Evolutionary conservation across 2,329 filamentous ascomycete species (phyloP).

Genomic region (Arthrocladium fulminans): DNA sequence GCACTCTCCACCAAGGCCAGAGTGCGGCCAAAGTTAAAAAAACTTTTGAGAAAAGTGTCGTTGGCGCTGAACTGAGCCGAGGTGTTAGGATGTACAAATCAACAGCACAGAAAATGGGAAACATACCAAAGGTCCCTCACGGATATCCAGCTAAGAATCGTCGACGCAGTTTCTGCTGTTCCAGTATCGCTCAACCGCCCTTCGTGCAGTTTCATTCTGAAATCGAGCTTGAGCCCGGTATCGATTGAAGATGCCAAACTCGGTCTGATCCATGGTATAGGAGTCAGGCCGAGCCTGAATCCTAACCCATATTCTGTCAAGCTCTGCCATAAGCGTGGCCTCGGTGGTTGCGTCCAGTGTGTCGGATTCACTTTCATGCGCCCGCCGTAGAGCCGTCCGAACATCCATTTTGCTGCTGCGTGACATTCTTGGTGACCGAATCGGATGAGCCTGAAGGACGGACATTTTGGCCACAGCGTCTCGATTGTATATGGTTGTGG

Average conservation of each 20-base stretch:
- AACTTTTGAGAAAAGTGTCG: too few species aligned
- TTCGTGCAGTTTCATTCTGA: conserved; percentile 20
- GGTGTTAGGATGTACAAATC: too few species aligned
- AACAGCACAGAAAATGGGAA: too few species aligned
- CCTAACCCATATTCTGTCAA: conserved; percentile 58
- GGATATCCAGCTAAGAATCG: not conserved
- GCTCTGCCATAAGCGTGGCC: conserved; percentile 56
- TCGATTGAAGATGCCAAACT: conserved; percentile 73
- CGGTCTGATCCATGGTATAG: conserved; percentile 67
- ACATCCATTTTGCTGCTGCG: conserved; percentile 39
- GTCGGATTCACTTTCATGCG: conserved; percentile 62
- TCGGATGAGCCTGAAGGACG: not conserved
- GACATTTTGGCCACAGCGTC: not conserved
- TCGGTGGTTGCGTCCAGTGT: conserved; percentile 53
- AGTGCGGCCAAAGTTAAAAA: too few species aligned
- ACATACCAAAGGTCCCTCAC: not conserved
- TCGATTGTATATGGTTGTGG: not conserved
- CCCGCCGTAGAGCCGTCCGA: conserved; percentile 63
- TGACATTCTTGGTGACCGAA: conserved; percentile 15
- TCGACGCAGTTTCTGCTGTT: conserved; percentile 13
- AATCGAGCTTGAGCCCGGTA: conserved; percentile 17
- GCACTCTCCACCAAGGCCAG: too few species aligned
- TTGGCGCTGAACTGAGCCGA: not conserved
- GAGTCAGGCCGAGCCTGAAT: conserved; percentile 53
- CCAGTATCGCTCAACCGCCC: conserved; percentile 20